A percentile compares a stretch with the other conserved stretches of the same genome.
Evolutionary conservation across 441 rosid species (phyloP).

Genomic region (Populus hybrid): DNA sequence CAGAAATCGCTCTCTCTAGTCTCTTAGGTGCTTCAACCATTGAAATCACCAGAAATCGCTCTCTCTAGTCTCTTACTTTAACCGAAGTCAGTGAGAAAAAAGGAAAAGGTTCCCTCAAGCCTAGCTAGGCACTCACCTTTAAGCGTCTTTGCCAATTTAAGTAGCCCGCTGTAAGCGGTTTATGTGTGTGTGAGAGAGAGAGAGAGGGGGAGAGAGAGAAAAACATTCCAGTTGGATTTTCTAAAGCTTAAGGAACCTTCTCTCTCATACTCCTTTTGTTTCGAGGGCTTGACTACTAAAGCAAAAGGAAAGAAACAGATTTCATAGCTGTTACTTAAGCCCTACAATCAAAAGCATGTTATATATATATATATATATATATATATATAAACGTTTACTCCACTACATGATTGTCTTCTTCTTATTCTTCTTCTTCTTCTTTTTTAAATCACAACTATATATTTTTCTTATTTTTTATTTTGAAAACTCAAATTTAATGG

Average conservation of each 20-base stretch:
- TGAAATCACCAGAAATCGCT: conserved; percentile 43
- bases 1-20: conserved; percentile 37
- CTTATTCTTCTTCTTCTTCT: too few species aligned
- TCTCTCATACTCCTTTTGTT: conserved; percentile 12
- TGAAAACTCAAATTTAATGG: too few species aligned
- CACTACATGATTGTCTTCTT: background rate
- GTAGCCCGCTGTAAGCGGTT: conserved; percentile 49
- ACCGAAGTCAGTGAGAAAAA: conserved; percentile 56
- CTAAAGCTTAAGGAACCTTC: conserved; percentile 24
- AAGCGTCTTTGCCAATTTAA: conserved; percentile 52
- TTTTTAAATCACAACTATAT: too few species aligned
- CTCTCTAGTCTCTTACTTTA: conserved; percentile 52
- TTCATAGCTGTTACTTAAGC: conserved; percentile 39
- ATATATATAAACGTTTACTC: background rate
- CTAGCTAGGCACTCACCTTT: conserved; percentile 42
- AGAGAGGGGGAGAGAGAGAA: background rate
- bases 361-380: conserved; percentile 6
- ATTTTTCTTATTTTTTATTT: too few species aligned
- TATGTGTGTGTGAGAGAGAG: conserved; percentile 26
- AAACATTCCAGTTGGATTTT: conserved; percentile 12
- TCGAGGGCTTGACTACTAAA: conserved; percentile 46
- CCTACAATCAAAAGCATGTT: conserved; percentile 24
- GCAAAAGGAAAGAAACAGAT: conserved; percentile 57
- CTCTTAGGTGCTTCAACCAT: conserved; percentile 34
- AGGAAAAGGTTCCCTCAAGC: conserved; percentile 29